Conservation (phyloP, 768 basidiomycete genomes). For the Paxillus ammoniavirescens region DNA sequence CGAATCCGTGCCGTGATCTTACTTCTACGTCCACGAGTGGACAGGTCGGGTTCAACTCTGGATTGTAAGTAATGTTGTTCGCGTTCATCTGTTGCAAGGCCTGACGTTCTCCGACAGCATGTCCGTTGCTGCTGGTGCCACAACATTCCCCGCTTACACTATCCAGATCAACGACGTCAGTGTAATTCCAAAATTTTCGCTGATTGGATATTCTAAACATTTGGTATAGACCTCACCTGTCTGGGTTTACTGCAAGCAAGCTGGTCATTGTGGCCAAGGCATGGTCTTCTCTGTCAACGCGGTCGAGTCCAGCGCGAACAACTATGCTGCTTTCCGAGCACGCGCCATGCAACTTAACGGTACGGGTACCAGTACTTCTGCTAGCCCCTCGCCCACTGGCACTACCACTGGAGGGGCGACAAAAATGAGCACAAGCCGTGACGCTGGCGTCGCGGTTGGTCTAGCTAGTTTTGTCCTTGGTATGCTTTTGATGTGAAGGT, state of each 20-base stretch:
- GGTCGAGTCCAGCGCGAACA: conserved; percentile 47
- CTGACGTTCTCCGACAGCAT: conserved; percentile 30
- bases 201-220: not conserved
- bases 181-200: not conserved
- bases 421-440: conserved; percentile 12
- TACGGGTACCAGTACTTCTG: conserved; percentile 23
- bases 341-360: conserved; percentile 45
- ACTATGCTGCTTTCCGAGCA: conserved; percentile 50
- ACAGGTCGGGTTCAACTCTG: conserved; percentile 45
- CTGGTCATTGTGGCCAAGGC: conserved; percentile 50
- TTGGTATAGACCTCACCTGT: conserved; percentile 45
- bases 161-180: conserved; percentile 52
- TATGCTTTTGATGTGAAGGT: conserved; percentile 16
- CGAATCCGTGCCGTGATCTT: conserved; percentile 42
- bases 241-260: conserved; percentile 55
- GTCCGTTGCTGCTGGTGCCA: conserved; percentile 43
- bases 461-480: conserved; percentile 21
- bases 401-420: conserved; percentile 12
- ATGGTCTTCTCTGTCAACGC: conserved; percentile 65
- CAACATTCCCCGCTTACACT: conserved; percentile 51
- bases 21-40: conserved; percentile 44
- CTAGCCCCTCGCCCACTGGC: conserved; percentile 14
- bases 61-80: conserved; percentile 35
- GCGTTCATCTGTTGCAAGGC: not conserved
- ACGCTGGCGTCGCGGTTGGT: conserved; percentile 26